Percentiles rank a stretch among this genome's conserved stretches.
Conservation (phyloP, 768 basidiomycete genomes). For the Suillus ampliporus region DNA sequence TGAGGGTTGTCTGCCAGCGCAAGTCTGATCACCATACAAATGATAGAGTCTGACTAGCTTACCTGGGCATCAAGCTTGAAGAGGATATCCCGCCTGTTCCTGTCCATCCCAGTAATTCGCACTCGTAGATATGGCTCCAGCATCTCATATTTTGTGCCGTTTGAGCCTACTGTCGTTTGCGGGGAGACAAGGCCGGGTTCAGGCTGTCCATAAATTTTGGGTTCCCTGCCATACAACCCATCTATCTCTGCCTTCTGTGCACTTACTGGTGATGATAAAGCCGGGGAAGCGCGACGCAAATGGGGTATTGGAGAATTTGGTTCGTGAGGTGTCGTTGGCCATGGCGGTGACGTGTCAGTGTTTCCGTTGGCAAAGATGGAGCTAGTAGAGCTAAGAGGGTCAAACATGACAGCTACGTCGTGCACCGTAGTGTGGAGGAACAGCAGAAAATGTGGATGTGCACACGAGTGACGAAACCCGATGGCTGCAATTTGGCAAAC, state of each 20-base stretch:
- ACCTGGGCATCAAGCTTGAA: conserved; percentile 96
- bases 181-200: conserved; percentile 86
- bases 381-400: conserved; percentile 68
- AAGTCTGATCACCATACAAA: conserved; percentile 11
- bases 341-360: conserved; percentile 57
- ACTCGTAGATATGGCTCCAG: conserved; percentile 86
- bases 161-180: conserved; percentile 62
- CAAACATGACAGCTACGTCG: conserved; percentile 55
- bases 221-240: conserved; percentile 76
- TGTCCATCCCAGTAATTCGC: conserved; percentile 87
- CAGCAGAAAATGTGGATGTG: background rate
- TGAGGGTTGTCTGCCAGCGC: conserved; percentile 79
- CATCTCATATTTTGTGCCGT: conserved; percentile 76
- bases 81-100: conserved; percentile 94
- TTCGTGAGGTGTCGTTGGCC: conserved; percentile 82
- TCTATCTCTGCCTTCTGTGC: conserved; percentile 55
- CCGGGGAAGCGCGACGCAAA: conserved; percentile 64
- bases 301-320: conserved; percentile 76
- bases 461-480: background rate
- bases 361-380: conserved; percentile 59
- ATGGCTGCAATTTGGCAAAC: background rate
- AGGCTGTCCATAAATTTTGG: conserved; percentile 87
- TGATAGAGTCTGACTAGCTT: conserved; percentile 7
- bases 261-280: conserved; percentile 51
- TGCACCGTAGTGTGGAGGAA: background rate